Percentiles rank a stretch among this genome's conserved stretches.
These are phyloP conservation scores for Ustilago bromivora DNA, from an alignment of 1,284 basidiomycete genomes.

Conservation along the genomic window DNA sequence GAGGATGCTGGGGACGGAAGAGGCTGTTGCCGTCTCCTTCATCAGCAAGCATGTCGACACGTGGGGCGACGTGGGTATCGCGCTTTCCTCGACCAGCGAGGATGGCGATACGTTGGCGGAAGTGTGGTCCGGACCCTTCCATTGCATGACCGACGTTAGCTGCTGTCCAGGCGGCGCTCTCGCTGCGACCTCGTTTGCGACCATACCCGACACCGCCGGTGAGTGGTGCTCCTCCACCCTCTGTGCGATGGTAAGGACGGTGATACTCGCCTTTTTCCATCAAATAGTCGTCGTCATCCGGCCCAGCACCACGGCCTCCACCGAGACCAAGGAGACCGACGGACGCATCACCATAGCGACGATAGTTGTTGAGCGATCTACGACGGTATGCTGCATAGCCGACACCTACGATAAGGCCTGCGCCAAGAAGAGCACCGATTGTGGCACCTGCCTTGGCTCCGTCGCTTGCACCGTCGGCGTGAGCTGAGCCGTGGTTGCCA, in stretches of 20 bases:
- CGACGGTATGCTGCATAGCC: conserved; percentile 56
- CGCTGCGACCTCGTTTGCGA: conserved; percentile 26
- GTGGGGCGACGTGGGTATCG: conserved; percentile 25
- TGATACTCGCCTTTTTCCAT: conserved; percentile 54
- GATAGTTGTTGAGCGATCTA: conserved; percentile 44
- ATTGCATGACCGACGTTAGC: conserved; percentile 61
- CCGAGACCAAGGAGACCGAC: conserved; percentile 44
- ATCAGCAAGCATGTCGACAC: conserved; percentile 67
- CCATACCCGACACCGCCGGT: conserved; percentile 20
- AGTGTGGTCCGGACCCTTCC: conserved; percentile 61
- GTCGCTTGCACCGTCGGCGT: conserved; percentile 17
- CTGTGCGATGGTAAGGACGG: conserved; percentile 33
- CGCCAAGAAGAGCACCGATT: conserved; percentile 54
- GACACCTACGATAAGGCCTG: conserved; percentile 57
- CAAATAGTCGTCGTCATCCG: conserved; percentile 45
- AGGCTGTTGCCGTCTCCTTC: conserved; percentile 52
- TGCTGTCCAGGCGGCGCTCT: conserved; percentile 40
- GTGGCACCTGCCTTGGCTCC: conserved; percentile 60
- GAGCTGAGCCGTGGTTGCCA: conserved; percentile 5
- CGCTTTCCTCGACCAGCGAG: conserved; percentile 53
- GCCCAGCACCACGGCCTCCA: conserved; percentile 17
- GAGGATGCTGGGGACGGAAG: conserved; percentile 13
- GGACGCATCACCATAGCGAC: conserved; percentile 46
- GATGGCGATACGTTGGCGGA: conserved; percentile 57
- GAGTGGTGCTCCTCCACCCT: conserved; percentile 13